A percentile compares a stretch with the other conserved stretches of the same genome.
Conservation (phyloP, 2,329 filamentous ascomycete genomes). For the Parastagonospora nodorum region DNA sequence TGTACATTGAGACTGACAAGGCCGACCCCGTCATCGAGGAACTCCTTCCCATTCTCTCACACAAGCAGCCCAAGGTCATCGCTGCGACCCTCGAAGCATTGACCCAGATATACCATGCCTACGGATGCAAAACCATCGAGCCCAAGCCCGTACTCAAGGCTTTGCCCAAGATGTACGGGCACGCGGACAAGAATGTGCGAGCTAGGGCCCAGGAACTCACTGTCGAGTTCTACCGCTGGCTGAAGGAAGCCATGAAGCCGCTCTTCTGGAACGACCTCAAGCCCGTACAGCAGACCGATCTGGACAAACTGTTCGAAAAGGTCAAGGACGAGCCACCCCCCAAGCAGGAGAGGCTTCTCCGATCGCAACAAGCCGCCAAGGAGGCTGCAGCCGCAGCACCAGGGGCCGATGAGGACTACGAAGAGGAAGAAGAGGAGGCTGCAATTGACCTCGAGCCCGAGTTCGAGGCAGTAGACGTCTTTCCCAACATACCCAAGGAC, state of each 20-base stretch:
- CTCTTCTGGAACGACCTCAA: constrained; percentile 97
- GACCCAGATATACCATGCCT: constrained; percentile 86
- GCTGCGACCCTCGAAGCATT: constrained; percentile 76
- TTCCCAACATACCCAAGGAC: constrained; percentile 78
- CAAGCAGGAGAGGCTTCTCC: constrained; percentile 86
- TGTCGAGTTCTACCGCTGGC: constrained; percentile 94
- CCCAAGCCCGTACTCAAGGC: constrained; percentile 89
- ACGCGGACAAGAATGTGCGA: constrained; percentile 97
- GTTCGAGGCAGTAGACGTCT: constrained; percentile 83
- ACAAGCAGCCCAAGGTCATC: constrained; percentile 91
- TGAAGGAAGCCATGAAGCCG: constrained; percentile 96
- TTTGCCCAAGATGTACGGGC: constrained; percentile 88
- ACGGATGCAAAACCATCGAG: constrained; percentile 91
- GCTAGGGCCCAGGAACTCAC: constrained; percentile 90
- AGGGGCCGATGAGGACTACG: constrained; percentile 55
- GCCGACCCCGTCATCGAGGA: constrained; percentile 88
- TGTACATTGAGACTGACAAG: constrained; percentile 89
- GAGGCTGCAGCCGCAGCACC: constrained; percentile 69
- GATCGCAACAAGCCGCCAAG: constrained; percentile 85
- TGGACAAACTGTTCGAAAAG: constrained; percentile 93
- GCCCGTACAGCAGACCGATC: constrained; percentile 89
- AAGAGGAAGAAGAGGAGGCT: constrained; percentile 61
- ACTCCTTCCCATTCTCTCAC: constrained; percentile 77
- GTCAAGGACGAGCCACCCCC: constrained; percentile 84
- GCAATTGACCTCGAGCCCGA: constrained; percentile 72